Percentiles rank a stretch among this genome's conserved stretches.
phyloP scores from a whole-genome alignment of 345 rosid genomes.

The Abelmoschus esculentus region DNA sequence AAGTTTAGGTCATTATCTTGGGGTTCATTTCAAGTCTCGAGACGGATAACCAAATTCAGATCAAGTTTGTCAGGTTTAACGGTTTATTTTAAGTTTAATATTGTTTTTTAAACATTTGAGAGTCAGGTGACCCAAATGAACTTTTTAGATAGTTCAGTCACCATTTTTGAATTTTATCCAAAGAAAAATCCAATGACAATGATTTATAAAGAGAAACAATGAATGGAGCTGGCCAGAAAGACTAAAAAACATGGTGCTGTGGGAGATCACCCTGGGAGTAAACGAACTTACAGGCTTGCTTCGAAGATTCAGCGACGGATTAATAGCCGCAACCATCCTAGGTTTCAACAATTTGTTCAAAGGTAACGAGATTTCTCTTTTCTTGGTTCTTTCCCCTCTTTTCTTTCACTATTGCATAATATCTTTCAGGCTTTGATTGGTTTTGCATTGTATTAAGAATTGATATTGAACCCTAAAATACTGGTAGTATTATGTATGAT shows the following conservation, averaged over 20 bases:
- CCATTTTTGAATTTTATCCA: too few relatives aligned
- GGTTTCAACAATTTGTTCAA: constrained; percentile 50
- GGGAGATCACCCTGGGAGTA: constrained; percentile 84
- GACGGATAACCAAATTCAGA: too few relatives aligned
- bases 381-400: background rate
- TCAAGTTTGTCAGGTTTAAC: too few relatives aligned
- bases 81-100: too few relatives aligned
- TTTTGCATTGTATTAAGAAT: background rate
- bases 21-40: too few relatives aligned
- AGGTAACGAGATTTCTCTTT: constrained; percentile 27
- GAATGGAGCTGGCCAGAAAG: background rate
- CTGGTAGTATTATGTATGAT: background rate
- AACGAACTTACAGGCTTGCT: constrained; percentile 67
- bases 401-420: background rate
- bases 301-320: constrained; percentile 62
- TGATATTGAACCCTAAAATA: background rate
- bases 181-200: background rate
- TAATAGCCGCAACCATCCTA: constrained; percentile 46
- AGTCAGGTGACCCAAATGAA: too few relatives aligned
- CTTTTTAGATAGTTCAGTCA: too few relatives aligned
- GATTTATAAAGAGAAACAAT: background rate
- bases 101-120: too few relatives aligned
- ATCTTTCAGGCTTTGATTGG: background rate
- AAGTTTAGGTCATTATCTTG: too few relatives aligned
- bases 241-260: constrained; percentile 49